Conservation (phyloP, 1,139 yeast genomes). For the Blastobotrys petasosporus region DNA sequence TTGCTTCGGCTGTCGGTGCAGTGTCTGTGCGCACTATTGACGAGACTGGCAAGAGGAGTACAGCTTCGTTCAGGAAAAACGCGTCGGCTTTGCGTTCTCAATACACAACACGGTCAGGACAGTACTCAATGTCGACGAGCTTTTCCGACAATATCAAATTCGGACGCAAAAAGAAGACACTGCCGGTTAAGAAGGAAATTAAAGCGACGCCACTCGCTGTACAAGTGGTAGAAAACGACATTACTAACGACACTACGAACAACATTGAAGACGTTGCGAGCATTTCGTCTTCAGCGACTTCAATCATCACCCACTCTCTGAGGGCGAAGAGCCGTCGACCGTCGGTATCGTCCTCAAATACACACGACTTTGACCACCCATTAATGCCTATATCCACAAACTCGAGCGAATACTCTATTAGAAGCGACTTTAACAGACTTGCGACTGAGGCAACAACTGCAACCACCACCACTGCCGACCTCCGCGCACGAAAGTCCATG, state of each 20-base stretch:
- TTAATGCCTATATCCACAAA: too few species aligned
- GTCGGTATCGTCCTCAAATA: too few species aligned
- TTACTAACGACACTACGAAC: neutral
- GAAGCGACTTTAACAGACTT: too few species aligned
- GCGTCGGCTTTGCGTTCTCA: neutral
- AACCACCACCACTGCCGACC: too few species aligned
- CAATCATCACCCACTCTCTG: neutral
- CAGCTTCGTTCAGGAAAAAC: too few species aligned
- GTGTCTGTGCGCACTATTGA: neutral
- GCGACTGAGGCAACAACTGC: too few species aligned
- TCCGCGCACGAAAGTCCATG: too few species aligned
- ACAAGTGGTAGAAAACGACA: neutral
- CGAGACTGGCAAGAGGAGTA: too few species aligned
- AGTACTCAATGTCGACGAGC: constrained; percentile 4
- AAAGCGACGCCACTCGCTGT: neutral
- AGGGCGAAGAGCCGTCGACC: neutral
- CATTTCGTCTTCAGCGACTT: neutral
- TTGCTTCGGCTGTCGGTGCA: constrained; percentile 1
- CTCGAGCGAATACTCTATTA: too few species aligned
- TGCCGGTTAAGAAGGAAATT: neutral
- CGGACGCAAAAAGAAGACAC: neutral
- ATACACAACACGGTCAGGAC: neutral
- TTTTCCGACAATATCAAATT: constrained; percentile 3
- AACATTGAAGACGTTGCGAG: neutral
- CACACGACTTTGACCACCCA: too few species aligned